Evolutionary conservation across 2,329 filamentous ascomycete species (phyloP), one percentile per base, ranked within the genome.

Genomic region (Metarhizium humberi): DNA sequence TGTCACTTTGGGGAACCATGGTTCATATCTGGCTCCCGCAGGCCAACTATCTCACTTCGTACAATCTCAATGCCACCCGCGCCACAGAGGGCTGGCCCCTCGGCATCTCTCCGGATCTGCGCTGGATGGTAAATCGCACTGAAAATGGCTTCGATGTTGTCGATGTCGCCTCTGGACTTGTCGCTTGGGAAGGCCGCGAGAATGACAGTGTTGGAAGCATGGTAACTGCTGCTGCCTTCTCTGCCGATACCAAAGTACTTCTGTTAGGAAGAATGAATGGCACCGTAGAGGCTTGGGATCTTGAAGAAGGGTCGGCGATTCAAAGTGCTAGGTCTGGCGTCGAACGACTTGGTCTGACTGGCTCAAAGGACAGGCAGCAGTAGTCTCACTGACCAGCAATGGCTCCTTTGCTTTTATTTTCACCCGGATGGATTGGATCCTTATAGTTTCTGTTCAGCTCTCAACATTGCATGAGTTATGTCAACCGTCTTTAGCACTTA

Each of bases 61-160:
- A 73, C 60, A 65, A 66, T 53, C 63, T 75, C 40, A 63, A 67
- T 54, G 56, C 63, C 3, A 63, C 68, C n/a, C 64, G 73, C 18
- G 45, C 49, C 49, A 57, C 45, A 14, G 73, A 75, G 56, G 73
- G 72, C 30, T 75, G 71, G 71, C 72, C 73, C 20, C 59, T 75
- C 52, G 65, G 63, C 42, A 64, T 74, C 36, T 75, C 73, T 4
- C 62, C 69, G 2, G 70, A 75, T 57, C 67, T 67, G 29, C 58
- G 66, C 47, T 72, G 67, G 57, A 63, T 75, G 61, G 65, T 62
- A 18, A 72, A 69, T 58, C 64, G 73, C 56, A 75, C 69, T 0
- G 73, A 75, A 53, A 66, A 68, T 3, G 73, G 73, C 6, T 69
- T 75, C 53, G 73, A 75, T 25, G 59, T 75, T 18, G 71, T 71